Percentiles rank a stretch among this genome's conserved stretches.
Conservation (phyloP, 257 asterid genomes). For the Solanum sejunctum region DNA sequence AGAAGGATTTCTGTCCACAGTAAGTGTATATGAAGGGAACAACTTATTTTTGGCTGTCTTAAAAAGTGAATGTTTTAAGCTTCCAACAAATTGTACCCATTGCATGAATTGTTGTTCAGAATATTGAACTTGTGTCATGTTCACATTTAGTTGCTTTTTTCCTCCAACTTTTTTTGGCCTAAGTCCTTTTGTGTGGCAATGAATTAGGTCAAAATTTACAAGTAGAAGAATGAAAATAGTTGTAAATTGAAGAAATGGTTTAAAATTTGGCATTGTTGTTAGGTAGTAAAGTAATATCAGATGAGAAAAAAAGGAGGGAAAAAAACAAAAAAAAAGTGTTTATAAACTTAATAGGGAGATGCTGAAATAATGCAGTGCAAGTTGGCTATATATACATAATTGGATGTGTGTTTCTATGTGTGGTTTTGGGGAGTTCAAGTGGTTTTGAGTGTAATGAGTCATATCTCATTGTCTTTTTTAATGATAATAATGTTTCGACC, state of each 20-base stretch:
- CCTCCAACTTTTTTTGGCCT: conserved; percentile 20
- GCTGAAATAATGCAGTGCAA: not conserved
- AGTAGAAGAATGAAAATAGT: conserved; percentile 9
- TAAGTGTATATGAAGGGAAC: conserved; percentile 62
- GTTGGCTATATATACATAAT: conserved; percentile 5
- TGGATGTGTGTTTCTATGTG: not conserved
- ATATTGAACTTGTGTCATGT: conserved; percentile 35
- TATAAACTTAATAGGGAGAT: not conserved
- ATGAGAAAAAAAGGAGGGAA: not conserved
- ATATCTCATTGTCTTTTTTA: not conserved
- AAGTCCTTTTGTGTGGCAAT: conserved; percentile 47
- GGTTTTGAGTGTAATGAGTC: not conserved
- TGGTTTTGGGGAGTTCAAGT: not conserved
- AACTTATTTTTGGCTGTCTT: conserved; percentile 54
- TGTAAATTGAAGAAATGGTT: conserved; percentile 1
- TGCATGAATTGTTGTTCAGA: conserved; percentile 72
- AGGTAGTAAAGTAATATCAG: not conserved
- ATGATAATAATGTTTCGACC: not conserved
- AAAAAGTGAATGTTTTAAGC: conserved; percentile 63
- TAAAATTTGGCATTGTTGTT: conserved; percentile 10
- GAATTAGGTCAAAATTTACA: not conserved
- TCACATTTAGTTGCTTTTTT: conserved; percentile 15
- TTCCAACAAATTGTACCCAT: conserved; percentile 77
- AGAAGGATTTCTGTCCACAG: conserved; percentile 57
- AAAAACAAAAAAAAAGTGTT: not conserved